phyloP scores from a whole-genome alignment of 768 basidiomycete genomes.

The Naematelia encephala region DNA sequence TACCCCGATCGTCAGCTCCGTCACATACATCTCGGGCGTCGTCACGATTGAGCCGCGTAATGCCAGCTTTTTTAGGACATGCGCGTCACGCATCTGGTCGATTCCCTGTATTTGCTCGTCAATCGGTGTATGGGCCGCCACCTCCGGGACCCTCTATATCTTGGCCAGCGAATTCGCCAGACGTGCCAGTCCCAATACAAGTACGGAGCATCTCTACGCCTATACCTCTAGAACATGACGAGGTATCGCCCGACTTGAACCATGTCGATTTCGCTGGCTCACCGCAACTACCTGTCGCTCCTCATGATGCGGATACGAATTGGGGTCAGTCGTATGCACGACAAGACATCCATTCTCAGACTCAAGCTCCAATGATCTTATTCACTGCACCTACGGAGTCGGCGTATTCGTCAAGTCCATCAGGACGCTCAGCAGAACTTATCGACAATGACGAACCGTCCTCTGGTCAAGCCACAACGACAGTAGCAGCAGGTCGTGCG shows the following conservation, averaged over 20 bases:
- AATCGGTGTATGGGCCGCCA: background rate
- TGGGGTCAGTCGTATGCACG: slow-evolving; percentile 19
- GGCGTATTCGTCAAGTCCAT: background rate
- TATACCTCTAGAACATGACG: background rate
- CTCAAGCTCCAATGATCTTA: slow-evolving; percentile 2
- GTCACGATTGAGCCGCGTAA: background rate
- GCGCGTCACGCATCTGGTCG: background rate
- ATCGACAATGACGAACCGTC: too few relatives aligned
- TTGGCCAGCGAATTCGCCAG: background rate
- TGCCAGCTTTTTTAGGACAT: background rate
- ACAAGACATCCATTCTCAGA: too few relatives aligned
- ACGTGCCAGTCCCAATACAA: background rate
- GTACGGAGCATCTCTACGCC: background rate
- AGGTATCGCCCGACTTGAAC: background rate
- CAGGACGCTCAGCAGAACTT: background rate
- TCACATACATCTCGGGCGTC: background rate
- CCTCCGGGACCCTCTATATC: background rate
- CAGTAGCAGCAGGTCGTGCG: too few relatives aligned
- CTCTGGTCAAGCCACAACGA: too few relatives aligned
- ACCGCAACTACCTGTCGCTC: background rate
- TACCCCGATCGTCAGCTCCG: slow-evolving; percentile 2
- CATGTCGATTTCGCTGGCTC: background rate
- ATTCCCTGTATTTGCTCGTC: background rate
- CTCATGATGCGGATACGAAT: background rate
- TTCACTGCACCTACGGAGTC: slow-evolving; percentile 2